Conservation (phyloP, 148 eudicot species). For the Silene latifolia region DNA sequence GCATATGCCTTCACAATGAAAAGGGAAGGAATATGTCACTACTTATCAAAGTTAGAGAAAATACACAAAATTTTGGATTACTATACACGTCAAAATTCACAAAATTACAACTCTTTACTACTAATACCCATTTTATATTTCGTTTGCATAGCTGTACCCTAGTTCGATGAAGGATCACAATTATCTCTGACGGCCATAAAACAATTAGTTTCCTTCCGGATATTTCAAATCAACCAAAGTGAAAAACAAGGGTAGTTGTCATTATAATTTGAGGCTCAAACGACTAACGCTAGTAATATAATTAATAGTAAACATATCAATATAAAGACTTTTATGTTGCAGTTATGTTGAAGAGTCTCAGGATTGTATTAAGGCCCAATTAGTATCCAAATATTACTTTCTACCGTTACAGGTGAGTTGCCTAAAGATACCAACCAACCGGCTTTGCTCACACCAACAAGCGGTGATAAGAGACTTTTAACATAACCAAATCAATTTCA, state of each 20-base stretch:
- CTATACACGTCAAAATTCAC: not conserved
- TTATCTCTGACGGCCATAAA: not conserved
- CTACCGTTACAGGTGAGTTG: not conserved
- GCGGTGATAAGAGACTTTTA: not conserved
- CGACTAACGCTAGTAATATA: not conserved
- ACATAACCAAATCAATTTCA: not conserved
- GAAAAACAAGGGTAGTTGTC: not conserved
- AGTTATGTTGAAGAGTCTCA: not conserved
- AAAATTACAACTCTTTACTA: not conserved
- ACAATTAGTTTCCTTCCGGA: not conserved
- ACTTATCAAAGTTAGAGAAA: not conserved
- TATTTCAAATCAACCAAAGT: not conserved
- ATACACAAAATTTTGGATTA: not conserved
- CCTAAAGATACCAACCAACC: not conserved
- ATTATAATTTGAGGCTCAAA: not conserved
- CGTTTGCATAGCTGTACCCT: slow-evolving; percentile 1
- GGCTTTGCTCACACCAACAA: not conserved
- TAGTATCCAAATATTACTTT: not conserved
- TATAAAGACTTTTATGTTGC: not conserved
- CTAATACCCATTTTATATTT: not conserved
- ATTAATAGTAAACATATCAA: not conserved
- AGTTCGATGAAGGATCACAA: not conserved
- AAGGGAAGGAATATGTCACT: not conserved
- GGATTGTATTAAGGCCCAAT: not conserved
- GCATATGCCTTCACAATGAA: slow-evolving; percentile 72